Conservation (phyloP, 1,284 basidiomycete species). For the Pseudozyma tsukubaensis region DNA sequence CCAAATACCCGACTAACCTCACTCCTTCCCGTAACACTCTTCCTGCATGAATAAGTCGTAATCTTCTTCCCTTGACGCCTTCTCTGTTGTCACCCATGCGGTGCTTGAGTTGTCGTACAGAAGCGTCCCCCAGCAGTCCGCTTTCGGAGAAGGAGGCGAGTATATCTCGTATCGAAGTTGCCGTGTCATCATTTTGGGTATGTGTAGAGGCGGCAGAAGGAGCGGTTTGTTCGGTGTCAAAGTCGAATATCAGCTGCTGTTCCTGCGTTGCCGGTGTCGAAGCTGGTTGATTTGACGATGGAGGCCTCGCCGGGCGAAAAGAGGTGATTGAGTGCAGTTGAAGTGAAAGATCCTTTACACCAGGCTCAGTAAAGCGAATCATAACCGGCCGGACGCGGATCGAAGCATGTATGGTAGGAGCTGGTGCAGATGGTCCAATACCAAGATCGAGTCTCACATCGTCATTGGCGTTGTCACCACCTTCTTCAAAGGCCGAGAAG, state of each 20-base stretch:
- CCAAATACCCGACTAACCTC: conserved; percentile 49
- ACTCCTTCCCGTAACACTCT: conserved; percentile 47
- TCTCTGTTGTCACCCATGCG: conserved; percentile 1
- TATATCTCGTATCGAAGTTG: neutral
- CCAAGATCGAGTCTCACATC: conserved; percentile 12
- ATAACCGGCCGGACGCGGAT: conserved; percentile 35
- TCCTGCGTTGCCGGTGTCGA: neutral
- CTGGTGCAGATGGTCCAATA: conserved; percentile 6
- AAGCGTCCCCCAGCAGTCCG: conserved; percentile 28
- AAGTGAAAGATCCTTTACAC: conserved; percentile 25
- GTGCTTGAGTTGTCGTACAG: conserved; percentile 15
- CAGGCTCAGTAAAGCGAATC: conserved; percentile 47
- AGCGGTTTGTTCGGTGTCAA: conserved; percentile 9
- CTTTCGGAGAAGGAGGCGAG: conserved; percentile 1
- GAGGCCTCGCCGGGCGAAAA: conserved; percentile 1
- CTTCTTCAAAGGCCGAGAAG: neutral
- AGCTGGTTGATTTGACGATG: neutral
- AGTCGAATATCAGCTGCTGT: conserved; percentile 19
- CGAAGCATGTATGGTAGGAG: neutral
- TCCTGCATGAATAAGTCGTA: conserved; percentile 55
- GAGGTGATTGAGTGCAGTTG: conserved; percentile 16
- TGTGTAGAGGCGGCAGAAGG: neutral
- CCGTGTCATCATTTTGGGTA: neutral
- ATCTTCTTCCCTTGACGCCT: conserved; percentile 10
- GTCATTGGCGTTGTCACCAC: neutral